Evolutionary conservation across 345 rosid species (phyloP).

Genomic region (Trapa incisa): DNA sequence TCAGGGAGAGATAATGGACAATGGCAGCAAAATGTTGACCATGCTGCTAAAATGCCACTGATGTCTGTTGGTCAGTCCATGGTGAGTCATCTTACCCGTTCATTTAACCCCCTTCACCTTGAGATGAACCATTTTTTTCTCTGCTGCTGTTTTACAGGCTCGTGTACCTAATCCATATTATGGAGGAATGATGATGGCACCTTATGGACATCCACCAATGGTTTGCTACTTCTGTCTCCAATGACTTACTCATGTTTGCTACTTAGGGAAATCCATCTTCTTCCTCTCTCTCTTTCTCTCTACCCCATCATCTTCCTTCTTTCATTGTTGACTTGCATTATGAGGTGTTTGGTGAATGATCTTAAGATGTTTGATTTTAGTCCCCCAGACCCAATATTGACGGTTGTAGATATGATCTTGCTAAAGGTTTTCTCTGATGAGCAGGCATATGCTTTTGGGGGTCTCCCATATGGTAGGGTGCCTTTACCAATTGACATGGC

Average conservation of each 20-base stretch:
- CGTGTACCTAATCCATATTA: conserved; percentile 71
- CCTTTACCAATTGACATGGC: conserved; percentile 76
- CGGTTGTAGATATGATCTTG: not conserved
- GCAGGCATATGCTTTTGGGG: conserved; percentile 73
- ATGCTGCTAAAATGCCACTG: conserved; percentile 27
- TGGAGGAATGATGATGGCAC: conserved; percentile 59
- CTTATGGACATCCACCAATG: conserved; percentile 81
- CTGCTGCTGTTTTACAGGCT: conserved; percentile 51
- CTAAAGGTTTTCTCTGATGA: conserved; percentile 7
- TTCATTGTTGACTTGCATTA: not conserved
- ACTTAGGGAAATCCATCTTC: too few species aligned
- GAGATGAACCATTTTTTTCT: conserved; percentile 11
- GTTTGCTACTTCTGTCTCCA: conserved; percentile 24
- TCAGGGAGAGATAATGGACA: conserved; percentile 35
- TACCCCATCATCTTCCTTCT: not conserved
- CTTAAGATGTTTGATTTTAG: not conserved
- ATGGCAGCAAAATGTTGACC: conserved; percentile 32
- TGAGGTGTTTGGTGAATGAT: not conserved
- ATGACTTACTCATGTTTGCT: too few species aligned
- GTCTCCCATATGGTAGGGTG: conserved; percentile 73
- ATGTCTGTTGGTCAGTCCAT: conserved; percentile 92
- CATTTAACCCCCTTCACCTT: not conserved
- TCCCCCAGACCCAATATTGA: too few species aligned
- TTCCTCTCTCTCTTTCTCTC: not conserved
- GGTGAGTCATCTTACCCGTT: conserved; percentile 27